Evolutionary conservation across 2,329 filamentous ascomycete genomes (phyloP), one percentile per base, ranked within the genome.

Genomic region (Diaporthe destruens): DNA sequence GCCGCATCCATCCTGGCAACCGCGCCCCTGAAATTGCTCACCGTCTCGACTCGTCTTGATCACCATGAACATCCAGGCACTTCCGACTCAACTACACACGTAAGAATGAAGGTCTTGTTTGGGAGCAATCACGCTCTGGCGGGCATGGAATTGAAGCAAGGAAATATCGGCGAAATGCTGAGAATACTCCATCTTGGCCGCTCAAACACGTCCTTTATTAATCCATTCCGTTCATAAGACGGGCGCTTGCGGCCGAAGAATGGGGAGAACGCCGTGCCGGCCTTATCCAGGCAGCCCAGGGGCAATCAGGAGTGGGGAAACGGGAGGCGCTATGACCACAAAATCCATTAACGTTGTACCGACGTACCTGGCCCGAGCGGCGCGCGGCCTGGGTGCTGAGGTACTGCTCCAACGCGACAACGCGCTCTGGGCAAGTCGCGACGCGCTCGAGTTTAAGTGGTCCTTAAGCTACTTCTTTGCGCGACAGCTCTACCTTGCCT

Each of bases 161-260:
- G 36, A 23, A n/a, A 44, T 12, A 11, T 14, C 29, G 56, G 54
- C 47, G 23, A 25, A 8, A 23, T 23, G 34, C 44, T 12, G 34
- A 49, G 36, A n/a, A 36, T 29, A 42, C 11, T 32, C 39, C 55
- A 39, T 59, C 39, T 42, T 39, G 29, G 42, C 67, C 53, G 42
- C 42, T 57, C 56, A 61, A 36, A 34, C 42, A 34, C 7, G 49
- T n/a, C 8, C 55, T 36, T 47, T 69, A 59, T 47, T 69, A 59
- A 47, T 63, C 54, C 56, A 49, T 39, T 53, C 23, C 55, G 16
- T 49, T 51, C 47, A 67, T 51, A 11, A 70, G 53, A 51, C 68
- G 68, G 68, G 68, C 68, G 68, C 68, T 53, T 59, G 68, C 68
- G 68, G 68, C 68, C 68, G 68, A 70, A 61, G 68, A 53, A 49